Evolutionary conservation across 352 stramenopile genomes (phyloP), one percentile per base, ranked within the genome.

Genomic region (Pythium brachiatum): DNA sequence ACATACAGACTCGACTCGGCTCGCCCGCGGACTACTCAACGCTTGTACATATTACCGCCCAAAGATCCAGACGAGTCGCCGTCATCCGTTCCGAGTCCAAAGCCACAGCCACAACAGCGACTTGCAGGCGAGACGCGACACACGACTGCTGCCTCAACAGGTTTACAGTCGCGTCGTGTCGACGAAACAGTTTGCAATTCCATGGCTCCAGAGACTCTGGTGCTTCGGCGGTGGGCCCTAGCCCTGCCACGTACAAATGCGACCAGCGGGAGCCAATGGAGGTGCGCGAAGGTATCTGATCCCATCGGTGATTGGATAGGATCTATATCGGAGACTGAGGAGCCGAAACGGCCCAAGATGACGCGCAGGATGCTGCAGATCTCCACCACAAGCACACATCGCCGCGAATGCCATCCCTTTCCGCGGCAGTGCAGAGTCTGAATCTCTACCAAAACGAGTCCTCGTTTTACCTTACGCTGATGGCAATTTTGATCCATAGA

Each of bases 71-170:
- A 44, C 6, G 16, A 21, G 36, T 44, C 36, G 36, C 36, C 36
- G 36, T 44, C 36, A 44, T 44, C 36, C 36, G 36, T 44, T 44
- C 36, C n/a, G n/a, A n/a, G n/a, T n/a, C n/a, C n/a, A n/a, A n/a
- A n/a, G n/a, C n/a, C n/a, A n/a, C n/a, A n/a, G 36, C 36, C 36
- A 44, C 36, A n/a, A n/a, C 36, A 44, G 8, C 13, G 12, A 41
- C 13, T 13, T 18, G 34, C 34, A 18, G 21, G 36, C 13, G 36
- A 44, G 36, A 44, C 36, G 36, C 36, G 36, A 44, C 36, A 44
- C 36, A 44, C 36, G 36, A 44, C 36, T 44, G 36, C 36, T 44
- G 36, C 36, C 36, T 44, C 36, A 44, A 44, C 36, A 44, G 36
- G 36, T 44, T 44, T 44, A 44, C 36, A 44, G 36, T 21, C 2